Evolutionary conservation across 2,329 filamentous ascomycete genomes (phyloP).

Genomic region (Microcyclospora tardicrescens): DNA sequence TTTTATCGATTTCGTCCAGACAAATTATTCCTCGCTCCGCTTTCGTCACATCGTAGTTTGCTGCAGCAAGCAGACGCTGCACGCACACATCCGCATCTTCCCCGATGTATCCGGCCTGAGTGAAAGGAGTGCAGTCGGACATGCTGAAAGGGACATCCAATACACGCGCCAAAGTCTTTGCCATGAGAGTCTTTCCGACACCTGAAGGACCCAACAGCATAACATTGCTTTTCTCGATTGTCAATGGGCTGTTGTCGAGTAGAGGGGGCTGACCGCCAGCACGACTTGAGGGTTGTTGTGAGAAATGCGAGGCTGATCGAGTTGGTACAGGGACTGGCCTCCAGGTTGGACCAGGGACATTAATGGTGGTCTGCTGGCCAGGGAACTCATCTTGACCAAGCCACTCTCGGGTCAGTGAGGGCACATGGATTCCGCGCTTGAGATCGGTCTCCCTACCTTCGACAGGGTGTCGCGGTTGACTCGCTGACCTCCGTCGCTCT

Average conservation of each 20-base stretch:
- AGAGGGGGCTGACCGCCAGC: slow-evolving; percentile 26
- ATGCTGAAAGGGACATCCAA: slow-evolving; percentile 94
- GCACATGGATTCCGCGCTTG: slow-evolving; percentile 20
- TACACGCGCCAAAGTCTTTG: slow-evolving; percentile 79
- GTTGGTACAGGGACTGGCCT: slow-evolving; percentile 5
- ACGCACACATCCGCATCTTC: slow-evolving; percentile 96
- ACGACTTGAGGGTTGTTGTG: slow-evolving; percentile 5
- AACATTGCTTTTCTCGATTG: slow-evolving; percentile 92
- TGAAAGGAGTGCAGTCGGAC: slow-evolving; percentile 90
- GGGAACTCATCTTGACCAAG: slow-evolving; percentile 45
- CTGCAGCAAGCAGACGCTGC: slow-evolving; percentile 74
- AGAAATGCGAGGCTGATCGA: slow-evolving; percentile 3
- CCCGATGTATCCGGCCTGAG: slow-evolving; percentile 92
- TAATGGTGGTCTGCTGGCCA: slow-evolving; percentile 44
- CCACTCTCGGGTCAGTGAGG: slow-evolving; percentile 21
- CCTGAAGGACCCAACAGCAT: slow-evolving; percentile 83
- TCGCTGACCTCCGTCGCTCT: slow-evolving; percentile 53
- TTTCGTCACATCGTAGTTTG: slow-evolving; percentile 74
- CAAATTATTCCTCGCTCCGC: slow-evolving; percentile 90
- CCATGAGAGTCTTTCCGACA: slow-evolving; percentile 91
- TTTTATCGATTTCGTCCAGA: slow-evolving; percentile 94
- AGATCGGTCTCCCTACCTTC: slow-evolving; percentile 47
- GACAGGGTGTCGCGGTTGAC: slow-evolving; percentile 52
- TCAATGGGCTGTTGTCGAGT: slow-evolving; percentile 48
- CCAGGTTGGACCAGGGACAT: slow-evolving; percentile 10